Percentiles rank a stretch among this genome's conserved stretches.
Conservation (phyloP, 2,329 filamentous ascomycete species). For the Talaromyces sp. region DNA sequence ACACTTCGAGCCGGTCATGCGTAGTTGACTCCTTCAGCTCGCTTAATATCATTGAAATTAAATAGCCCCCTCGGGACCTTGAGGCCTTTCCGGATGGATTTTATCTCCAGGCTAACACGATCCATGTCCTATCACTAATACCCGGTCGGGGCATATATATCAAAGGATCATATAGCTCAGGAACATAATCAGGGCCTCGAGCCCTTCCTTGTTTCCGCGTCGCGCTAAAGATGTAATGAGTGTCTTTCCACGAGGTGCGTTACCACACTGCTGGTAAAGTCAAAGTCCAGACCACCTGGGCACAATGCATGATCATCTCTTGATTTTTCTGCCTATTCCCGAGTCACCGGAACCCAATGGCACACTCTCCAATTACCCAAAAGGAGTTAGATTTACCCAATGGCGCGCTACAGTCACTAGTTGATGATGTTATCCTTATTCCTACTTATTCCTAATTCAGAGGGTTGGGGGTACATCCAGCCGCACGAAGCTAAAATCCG, state of each 20-base stretch:
- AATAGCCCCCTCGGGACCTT: neutral
- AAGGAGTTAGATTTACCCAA: neutral
- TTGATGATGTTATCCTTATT: neutral
- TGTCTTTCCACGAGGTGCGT: neutral
- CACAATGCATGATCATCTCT: no score
- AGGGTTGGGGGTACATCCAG: neutral
- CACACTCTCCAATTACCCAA: neutral
- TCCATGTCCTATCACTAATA: neutral
- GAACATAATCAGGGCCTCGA: neutral
- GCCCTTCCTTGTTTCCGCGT: neutral
- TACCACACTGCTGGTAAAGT: constrained; percentile 1
- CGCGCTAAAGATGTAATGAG: neutral
- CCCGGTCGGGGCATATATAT: neutral
- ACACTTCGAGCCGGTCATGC: neutral
- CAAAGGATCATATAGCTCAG: neutral
- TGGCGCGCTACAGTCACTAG: neutral
- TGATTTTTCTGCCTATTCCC: neutral
- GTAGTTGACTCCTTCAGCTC: neutral
- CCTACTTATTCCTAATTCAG: neutral
- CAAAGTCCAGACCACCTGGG: neutral
- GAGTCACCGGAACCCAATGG: neutral
- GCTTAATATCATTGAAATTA: neutral
- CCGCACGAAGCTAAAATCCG: neutral
- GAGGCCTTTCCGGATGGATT: neutral
- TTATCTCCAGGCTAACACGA: neutral